These are phyloP conservation scores for Penicillium coffeae DNA, from an alignment of 495 filamentous ascomycete species.

Conservation along the genomic window DNA sequence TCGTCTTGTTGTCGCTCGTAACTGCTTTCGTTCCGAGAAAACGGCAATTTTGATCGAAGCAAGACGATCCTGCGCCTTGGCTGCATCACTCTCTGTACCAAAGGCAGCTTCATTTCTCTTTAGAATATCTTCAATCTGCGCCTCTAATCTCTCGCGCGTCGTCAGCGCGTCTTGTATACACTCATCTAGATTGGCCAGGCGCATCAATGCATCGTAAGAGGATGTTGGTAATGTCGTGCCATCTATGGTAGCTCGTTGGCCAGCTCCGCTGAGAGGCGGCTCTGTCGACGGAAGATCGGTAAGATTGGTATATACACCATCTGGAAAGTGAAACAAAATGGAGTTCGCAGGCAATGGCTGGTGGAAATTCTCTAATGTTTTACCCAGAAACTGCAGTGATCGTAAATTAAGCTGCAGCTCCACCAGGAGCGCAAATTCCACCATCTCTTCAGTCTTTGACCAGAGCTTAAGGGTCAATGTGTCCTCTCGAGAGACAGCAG, in stretches of 20 bases:
- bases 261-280: conserved; percentile 16
- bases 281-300: conserved; percentile 53
- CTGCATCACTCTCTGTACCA: conserved; percentile 46
- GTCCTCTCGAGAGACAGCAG: conserved; percentile 60
- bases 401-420: conserved; percentile 67
- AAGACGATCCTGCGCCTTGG: conserved; percentile 61
- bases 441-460: conserved; percentile 57
- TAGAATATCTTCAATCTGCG: conserved; percentile 74
- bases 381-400: conserved; percentile 77
- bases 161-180: conserved; percentile 87
- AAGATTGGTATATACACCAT: conserved; percentile 81
- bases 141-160: conserved; percentile 68
- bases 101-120: conserved; percentile 45
- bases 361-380: conserved; percentile 64
- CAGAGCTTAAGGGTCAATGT: conserved; percentile 69
- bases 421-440: conserved; percentile 62
- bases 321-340: conserved; percentile 79
- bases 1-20: conserved; percentile 57
- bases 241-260: conserved; percentile 27
- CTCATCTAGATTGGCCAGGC: conserved; percentile 81
- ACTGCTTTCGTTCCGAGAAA: conserved; percentile 55
- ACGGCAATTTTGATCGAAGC: conserved; percentile 58
- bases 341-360: conserved; percentile 81
- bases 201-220: conserved; percentile 89
- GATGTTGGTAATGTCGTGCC: conserved; percentile 54